phyloP scores from a whole-genome alignment of 2,329 filamentous ascomycete species.

The Apiospora kogelbergensis region DNA sequence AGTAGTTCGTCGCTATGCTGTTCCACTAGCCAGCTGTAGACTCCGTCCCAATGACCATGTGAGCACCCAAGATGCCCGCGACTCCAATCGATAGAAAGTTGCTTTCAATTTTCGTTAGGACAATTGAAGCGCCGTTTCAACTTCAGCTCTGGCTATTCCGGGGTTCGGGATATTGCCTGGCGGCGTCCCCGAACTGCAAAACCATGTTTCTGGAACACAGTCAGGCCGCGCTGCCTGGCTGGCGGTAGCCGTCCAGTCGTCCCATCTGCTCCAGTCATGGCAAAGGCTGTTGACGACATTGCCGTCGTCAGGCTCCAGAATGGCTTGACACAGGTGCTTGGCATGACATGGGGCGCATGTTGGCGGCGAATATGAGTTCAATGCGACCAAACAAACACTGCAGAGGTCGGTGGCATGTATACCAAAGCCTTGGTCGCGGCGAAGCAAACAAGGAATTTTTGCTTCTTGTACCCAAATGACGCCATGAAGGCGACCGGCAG shows the following conservation, averaged over 20 bases:
- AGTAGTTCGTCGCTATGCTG: slow-evolving; percentile 2
- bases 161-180: background rate
- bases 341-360: background rate
- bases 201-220: background rate
- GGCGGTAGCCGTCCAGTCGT: background rate
- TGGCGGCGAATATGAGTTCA: background rate
- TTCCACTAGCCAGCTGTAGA: background rate
- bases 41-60: background rate
- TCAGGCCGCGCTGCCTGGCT: background rate
- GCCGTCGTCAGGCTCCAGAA: background rate
- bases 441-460: background rate
- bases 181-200: background rate
- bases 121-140: background rate
- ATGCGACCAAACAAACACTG: background rate
- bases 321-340: background rate
- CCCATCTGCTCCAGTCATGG: background rate
- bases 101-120: background rate
- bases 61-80: background rate
- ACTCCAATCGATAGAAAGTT: background rate
- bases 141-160: background rate
- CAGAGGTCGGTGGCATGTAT: background rate
- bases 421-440: background rate
- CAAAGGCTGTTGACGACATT: background rate
- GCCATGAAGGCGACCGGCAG: background rate
- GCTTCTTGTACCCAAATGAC: background rate